Evolutionary conservation across 768 basidiomycete species (phyloP).

Genomic region (Tylopilus felleus): DNA sequence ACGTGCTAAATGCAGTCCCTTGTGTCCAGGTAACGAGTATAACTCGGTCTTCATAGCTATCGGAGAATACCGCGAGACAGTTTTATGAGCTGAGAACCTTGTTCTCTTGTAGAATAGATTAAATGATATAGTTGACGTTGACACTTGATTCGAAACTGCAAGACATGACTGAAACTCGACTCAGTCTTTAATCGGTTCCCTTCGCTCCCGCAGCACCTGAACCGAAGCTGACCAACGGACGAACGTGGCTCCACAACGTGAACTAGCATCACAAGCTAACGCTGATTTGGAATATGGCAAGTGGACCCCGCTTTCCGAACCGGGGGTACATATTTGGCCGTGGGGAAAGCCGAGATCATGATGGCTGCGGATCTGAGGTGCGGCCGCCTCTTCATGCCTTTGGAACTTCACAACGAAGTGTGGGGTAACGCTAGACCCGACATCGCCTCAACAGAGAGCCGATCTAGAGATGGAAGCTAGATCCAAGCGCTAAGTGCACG

Average conservation of each 20-base stretch:
- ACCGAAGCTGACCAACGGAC: neutral
- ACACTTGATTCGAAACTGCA: neutral
- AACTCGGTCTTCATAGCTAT: neutral
- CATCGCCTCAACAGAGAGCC: slow-evolving; percentile 1
- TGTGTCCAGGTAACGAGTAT: neutral
- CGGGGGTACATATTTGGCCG: neutral
- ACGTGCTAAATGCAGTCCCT: neutral
- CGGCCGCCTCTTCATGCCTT: slow-evolving; percentile 8
- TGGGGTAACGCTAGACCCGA: slow-evolving; percentile 14
- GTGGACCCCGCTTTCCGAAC: neutral
- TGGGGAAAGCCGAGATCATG: slow-evolving; percentile 9
- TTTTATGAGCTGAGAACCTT: neutral
- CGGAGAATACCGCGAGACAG: slow-evolving; percentile 10
- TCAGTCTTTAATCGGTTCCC: neutral
- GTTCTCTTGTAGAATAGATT: neutral
- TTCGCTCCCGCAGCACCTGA: neutral
- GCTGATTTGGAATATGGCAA: neutral
- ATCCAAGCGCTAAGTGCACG: neutral
- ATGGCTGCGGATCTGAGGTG: slow-evolving; percentile 18
- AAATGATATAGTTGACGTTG: neutral
- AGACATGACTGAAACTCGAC: neutral
- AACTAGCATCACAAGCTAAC: neutral
- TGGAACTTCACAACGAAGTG: slow-evolving; percentile 11
- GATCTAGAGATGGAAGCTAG: slow-evolving; percentile 1
- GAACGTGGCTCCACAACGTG: neutral